These are phyloP conservation scores for Aspergillus ochraceus DNA, from an alignment of 2,329 filamentous ascomycete genomes.

Conservation along the genomic window DNA sequence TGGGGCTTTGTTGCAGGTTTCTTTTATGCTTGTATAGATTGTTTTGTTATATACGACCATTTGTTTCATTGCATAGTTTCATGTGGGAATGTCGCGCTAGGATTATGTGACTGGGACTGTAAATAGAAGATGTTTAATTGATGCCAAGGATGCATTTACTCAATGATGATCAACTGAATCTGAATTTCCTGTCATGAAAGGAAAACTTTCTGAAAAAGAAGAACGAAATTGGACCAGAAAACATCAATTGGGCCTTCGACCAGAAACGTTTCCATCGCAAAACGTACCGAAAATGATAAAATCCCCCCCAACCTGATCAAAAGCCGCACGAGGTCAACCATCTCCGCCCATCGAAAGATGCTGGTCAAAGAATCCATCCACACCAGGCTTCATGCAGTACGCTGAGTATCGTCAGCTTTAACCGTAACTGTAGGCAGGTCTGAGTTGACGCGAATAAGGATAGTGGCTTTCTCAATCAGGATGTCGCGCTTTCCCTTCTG, in stretches of 20 bases:
- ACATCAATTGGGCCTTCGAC: too few species aligned
- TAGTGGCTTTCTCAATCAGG: not conserved
- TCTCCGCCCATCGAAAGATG: too few species aligned
- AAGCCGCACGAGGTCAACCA: too few species aligned
- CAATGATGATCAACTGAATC: not conserved
- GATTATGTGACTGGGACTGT: not conserved
- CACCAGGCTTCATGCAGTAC: too few species aligned
- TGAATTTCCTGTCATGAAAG: too few species aligned
- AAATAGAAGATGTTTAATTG: slow-evolving; percentile 9
- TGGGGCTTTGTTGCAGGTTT: not conserved
- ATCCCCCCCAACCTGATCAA: too few species aligned
- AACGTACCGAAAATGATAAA: too few species aligned
- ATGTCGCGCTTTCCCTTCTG: not conserved
- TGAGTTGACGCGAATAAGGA: not conserved
- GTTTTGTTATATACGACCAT: not conserved
- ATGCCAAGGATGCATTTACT: slow-evolving; percentile 1
- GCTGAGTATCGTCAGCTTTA: not conserved
- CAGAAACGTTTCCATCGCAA: too few species aligned
- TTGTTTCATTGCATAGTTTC: slow-evolving; percentile 11
- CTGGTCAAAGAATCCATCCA: too few species aligned
- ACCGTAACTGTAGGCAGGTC: not conserved
- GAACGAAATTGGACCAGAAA: too few species aligned
- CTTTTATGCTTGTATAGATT: not conserved
- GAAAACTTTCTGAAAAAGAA: too few species aligned
- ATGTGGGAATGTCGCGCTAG: slow-evolving; percentile 5